Evolutionary conservation across 305 asterid genomes (phyloP), one percentile per base, ranked within the genome.

Genomic region (Plantago coronopus): DNA sequence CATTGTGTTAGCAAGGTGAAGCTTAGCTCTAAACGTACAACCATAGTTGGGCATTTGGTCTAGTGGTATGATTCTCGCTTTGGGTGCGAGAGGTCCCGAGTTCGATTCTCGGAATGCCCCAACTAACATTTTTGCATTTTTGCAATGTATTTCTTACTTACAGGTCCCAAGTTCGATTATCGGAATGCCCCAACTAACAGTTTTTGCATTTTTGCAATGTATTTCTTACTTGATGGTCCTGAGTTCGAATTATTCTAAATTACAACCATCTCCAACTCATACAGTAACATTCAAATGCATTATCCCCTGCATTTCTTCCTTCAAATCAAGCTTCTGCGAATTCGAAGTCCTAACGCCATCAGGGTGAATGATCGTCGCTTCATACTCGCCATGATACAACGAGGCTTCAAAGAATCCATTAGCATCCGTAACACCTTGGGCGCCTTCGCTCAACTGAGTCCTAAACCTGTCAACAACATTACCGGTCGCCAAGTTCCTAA

Each of bases 131-230:
- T n/a, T n/a, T n/a, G n/a, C n/a, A n/a, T n/a, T n/a, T n/a, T n/a
- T n/a, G n/a, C n/a, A n/a, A n/a, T n/a, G n/a, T n/a, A n/a, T n/a
- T n/a, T n/a, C n/a, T n/a, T n/a, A n/a, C n/a, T n/a, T n/a, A 79
- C 82, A 76, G 84, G 82, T 72, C 78, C 78, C 79, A 79, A 79
- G 82, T 79, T 77, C 79, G 82, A 79, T 79, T 77, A 82, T 79
- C 80, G 77, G 76, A 82, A 77, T 78, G 85, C 83, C 62, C 62
- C 62, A 74, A 76, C 0, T 11, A 10, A 8, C 15, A 12, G 23
- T 50, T 50, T 50, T 50, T 19, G n/a, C 21, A 48, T 17, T 5
- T 17, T 23, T 15, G 18, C n/a, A n/a, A n/a, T n/a, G n/a, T n/a
- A n/a, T n/a, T n/a, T n/a, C n/a, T n/a, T n/a, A n/a, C n/a, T n/a